phyloP scores from a whole-genome alignment of 306 rosid genomes.

The Dalbergia cultrata region DNA sequence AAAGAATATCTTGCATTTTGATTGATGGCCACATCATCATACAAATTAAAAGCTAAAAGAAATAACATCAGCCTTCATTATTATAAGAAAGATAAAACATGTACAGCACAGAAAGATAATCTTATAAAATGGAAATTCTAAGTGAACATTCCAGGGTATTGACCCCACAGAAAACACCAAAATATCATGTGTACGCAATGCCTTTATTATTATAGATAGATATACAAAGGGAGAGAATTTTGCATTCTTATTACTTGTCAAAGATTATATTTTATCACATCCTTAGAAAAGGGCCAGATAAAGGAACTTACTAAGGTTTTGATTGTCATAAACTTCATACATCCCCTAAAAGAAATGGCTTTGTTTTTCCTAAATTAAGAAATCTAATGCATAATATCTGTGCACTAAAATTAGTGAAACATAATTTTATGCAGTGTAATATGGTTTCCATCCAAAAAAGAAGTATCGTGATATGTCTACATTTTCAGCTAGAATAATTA shows the following conservation, averaged over 20 bases:
- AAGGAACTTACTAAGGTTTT: slow-evolving; percentile 17
- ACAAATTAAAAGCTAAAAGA: slow-evolving; percentile 15
- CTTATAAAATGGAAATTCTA: neutral
- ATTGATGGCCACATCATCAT: slow-evolving; percentile 11
- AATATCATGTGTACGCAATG: slow-evolving; percentile 36
- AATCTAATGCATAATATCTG: neutral
- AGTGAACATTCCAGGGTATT: slow-evolving; percentile 28
- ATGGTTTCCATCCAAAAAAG: neutral
- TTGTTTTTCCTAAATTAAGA: too few relatives aligned
- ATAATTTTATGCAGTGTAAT: neutral
- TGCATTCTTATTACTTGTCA: slow-evolving; percentile 27
- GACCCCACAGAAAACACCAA: slow-evolving; percentile 37
- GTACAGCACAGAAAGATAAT: neutral
- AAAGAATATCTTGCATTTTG: slow-evolving; percentile 22
- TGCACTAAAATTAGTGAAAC: neutral
- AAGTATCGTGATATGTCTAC: neutral
- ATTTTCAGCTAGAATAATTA: neutral
- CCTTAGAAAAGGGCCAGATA: slow-evolving; percentile 10
- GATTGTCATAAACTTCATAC: slow-evolving; percentile 26
- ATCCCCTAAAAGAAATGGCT: slow-evolving; percentile 1
- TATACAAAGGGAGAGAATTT: neutral
- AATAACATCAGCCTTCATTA: slow-evolving; percentile 14
- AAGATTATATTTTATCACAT: neutral
- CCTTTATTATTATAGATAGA: neutral
- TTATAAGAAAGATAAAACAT: neutral